Conservation (phyloP, 1,139 yeast genomes). For the Magnusiomyces fungicola region DNA sequence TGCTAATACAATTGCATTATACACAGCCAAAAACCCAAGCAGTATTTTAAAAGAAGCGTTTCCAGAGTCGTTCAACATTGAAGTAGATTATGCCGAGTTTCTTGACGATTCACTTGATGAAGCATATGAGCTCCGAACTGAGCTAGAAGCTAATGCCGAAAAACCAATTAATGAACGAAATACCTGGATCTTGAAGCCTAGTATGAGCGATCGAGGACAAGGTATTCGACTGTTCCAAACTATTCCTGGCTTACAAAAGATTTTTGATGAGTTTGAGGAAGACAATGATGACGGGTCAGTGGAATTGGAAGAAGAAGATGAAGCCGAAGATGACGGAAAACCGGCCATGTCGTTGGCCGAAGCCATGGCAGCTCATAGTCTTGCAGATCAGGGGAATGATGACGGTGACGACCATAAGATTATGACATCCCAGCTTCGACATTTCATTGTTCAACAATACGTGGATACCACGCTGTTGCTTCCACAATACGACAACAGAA, state of each 20-base stretch:
- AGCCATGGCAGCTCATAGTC: conserved; percentile 27
- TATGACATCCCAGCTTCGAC: conserved; percentile 79
- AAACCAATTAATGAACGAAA: conserved; percentile 24
- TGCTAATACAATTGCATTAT: conserved; percentile 70
- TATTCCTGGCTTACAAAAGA: conserved; percentile 67
- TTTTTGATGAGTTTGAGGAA: conserved; percentile 81
- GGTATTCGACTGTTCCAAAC: conserved; percentile 81
- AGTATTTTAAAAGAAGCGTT: conserved; percentile 54
- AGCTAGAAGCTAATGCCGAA: conserved; percentile 49
- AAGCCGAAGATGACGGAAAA: conserved; percentile 37
- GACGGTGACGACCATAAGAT: conserved; percentile 41
- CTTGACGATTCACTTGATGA: conserved; percentile 91
- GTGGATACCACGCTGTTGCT: conserved; percentile 59
- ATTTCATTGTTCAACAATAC: conserved; percentile 84
- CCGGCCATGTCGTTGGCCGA: conserved; percentile 30
- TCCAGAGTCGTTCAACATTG: conserved; percentile 72
- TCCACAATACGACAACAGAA: conserved; percentile 51
- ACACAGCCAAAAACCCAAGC: conserved; percentile 63
- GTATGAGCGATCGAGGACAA: conserved; percentile 96
- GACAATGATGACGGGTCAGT: conserved; percentile 37
- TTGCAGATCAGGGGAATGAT: conserved; percentile 24
- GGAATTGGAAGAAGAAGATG: conserved; percentile 43
- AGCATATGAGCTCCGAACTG: conserved; percentile 77
- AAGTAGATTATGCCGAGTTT: conserved; percentile 94
- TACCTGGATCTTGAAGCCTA: conserved; percentile 87